phyloP scores from a whole-genome alignment of 371 early-diverging fungal species.

The Syncephalis fuscata region DNA sequence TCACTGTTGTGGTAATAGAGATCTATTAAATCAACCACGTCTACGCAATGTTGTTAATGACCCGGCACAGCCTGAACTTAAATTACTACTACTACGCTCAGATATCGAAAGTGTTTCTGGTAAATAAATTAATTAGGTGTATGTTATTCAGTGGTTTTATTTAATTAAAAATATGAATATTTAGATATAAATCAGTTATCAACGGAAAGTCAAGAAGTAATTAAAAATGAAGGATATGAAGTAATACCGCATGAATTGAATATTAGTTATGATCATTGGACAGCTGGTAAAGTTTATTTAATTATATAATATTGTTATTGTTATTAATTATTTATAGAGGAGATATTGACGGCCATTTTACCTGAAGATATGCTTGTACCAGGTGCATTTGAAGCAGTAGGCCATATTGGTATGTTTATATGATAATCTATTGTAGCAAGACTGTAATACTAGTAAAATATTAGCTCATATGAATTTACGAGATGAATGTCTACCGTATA shows the following conservation, averaged over 20 bases:
- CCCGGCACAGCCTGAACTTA: conserved; percentile 27
- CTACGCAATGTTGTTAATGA: conserved; percentile 49
- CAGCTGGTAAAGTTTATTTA: conserved; percentile 27
- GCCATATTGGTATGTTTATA: conserved; percentile 69
- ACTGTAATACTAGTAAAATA: neutral
- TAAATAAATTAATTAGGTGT: too few relatives aligned
- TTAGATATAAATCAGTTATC: conserved; percentile 22
- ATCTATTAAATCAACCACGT: conserved; percentile 51
- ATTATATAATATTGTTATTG: neutral
- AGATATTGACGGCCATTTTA: conserved; percentile 75
- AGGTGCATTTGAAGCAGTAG: conserved; percentile 82
- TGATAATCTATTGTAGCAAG: neutral
- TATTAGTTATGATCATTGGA: conserved; percentile 62
- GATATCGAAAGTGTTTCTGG: conserved; percentile 18
- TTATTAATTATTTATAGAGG: conserved; percentile 28
- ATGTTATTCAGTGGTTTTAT: too few relatives aligned
- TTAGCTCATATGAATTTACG: conserved; percentile 90
- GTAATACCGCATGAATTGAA: conserved; percentile 29
- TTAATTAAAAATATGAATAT: too few relatives aligned
- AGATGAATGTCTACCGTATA: conserved; percentile 79
- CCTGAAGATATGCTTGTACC: conserved; percentile 72
- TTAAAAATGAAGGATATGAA: conserved; percentile 26
- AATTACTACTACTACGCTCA: conserved; percentile 37
- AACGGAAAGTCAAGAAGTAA: conserved; percentile 20
- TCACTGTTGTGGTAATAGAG: too few relatives aligned